phyloP scores from a whole-genome alignment of 257 asterid species.

The Eucommia ulmoides region DNA sequence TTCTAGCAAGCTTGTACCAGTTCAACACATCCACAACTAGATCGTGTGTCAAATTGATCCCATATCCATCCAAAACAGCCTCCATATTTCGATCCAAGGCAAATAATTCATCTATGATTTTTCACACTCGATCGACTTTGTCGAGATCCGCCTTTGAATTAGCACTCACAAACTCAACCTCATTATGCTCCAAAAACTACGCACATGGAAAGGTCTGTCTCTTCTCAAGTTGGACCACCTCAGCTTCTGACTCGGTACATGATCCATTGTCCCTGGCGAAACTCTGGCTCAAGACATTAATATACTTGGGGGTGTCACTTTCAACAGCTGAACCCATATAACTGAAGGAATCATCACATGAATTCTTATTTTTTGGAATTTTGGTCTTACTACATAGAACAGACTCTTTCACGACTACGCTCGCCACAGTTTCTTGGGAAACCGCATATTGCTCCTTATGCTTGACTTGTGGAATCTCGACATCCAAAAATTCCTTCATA shows the following conservation, averaged over 20 bases:
- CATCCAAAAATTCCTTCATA: slow-evolving; percentile 24
- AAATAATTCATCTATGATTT: slow-evolving; percentile 66
- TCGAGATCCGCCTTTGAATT: slow-evolving; percentile 27
- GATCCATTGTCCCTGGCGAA: no score
- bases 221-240: no score
- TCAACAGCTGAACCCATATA: no score
- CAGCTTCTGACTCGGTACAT: no score
- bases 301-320: no score
- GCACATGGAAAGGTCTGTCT: no score
- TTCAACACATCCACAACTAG: slow-evolving; percentile 61
- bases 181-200: no score
- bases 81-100: slow-evolving; percentile 80
- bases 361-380: slow-evolving; percentile 12
- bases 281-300: no score
- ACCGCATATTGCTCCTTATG: slow-evolving; percentile 39
- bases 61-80: slow-evolving; percentile 69
- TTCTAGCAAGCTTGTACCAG: slow-evolving; percentile 71
- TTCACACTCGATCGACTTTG: slow-evolving; percentile 65
- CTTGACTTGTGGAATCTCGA: slow-evolving; percentile 26
- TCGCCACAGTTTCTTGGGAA: slow-evolving; percentile 12
- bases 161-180: no score
- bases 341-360: no score
- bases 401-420: slow-evolving; percentile 23
- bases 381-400: no score
- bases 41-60: slow-evolving; percentile 43